Percentiles rank a stretch among this genome's conserved stretches.
Evolutionary conservation across 2,329 filamentous ascomycete species (phyloP).

Genomic region (Ploettnerulaceae sp.): DNA sequence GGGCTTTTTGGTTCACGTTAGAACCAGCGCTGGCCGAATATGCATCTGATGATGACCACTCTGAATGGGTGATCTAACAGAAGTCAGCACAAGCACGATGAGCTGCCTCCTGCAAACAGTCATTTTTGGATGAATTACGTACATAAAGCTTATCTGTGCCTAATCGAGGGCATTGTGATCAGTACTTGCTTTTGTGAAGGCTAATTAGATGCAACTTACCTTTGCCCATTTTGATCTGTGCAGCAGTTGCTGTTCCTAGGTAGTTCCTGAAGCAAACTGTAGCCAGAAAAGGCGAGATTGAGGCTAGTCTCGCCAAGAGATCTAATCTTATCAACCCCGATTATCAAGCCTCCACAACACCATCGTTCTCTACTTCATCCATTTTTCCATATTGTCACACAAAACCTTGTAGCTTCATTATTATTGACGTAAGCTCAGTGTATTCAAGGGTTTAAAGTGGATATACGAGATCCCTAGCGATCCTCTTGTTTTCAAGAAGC

Average conservation of each 20-base stretch:
- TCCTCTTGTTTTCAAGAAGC: too few relatives aligned
- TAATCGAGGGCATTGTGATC: conserved; percentile 15
- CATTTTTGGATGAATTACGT: conserved; percentile 8
- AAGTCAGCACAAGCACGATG: background rate
- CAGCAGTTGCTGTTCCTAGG: background rate
- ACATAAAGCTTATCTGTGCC: conserved; percentile 50
- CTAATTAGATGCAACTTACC: conserved; percentile 18
- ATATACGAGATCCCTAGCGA: too few relatives aligned
- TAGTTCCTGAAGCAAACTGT: background rate
- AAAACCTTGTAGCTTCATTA: too few relatives aligned
- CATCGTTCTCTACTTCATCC: background rate
- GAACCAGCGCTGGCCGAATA: conserved; percentile 77
- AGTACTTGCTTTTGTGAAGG: background rate
- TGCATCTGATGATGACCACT: conserved; percentile 90
- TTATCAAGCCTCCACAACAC: background rate
- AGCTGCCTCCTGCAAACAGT: background rate
- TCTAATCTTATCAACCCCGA: conserved; percentile 17
- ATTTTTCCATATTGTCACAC: too few relatives aligned
- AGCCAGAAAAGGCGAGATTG: background rate
- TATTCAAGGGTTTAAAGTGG: too few relatives aligned
- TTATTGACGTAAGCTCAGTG: too few relatives aligned
- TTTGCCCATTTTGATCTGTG: conserved; percentile 29
- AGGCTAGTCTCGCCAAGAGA: conserved; percentile 2
- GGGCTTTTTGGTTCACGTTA: conserved; percentile 56
- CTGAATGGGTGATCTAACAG: conserved; percentile 83